Percentiles rank a stretch among this genome's conserved stretches.
These are phyloP conservation scores for Teratosphaeria epicoccoides DNA, from an alignment of 2,329 filamentous ascomycete species.

Conservation along the genomic window DNA sequence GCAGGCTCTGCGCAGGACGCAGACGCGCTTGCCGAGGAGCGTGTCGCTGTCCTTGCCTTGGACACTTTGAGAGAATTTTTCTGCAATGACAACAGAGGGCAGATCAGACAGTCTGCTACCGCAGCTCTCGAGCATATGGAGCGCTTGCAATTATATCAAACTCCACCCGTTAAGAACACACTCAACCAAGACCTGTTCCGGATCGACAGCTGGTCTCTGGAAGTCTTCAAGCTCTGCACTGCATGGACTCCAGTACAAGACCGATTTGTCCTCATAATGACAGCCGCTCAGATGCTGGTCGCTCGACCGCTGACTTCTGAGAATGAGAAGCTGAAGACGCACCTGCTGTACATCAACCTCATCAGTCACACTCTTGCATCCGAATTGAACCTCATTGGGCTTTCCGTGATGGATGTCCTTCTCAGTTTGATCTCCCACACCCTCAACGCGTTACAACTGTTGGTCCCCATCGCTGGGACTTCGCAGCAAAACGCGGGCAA, in stretches of 20 bases:
- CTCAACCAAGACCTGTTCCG: conserved; percentile 17
- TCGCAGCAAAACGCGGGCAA: conserved; percentile 16
- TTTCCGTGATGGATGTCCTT: conserved; percentile 92
- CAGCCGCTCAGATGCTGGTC: conserved; percentile 65
- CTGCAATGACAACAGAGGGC: conserved; percentile 65
- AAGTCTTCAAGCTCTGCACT: conserved; percentile 67
- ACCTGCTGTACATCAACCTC: conserved; percentile 65
- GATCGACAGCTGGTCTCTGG: conserved; percentile 61
- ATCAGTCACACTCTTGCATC: conserved; percentile 76
- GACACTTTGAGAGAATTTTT: conserved; percentile 83
- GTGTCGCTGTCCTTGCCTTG: conserved; percentile 72
- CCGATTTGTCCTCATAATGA: conserved; percentile 79
- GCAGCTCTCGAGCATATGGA: conserved; percentile 64
- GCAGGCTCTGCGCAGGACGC: conserved; percentile 74
- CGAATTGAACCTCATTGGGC: conserved; percentile 82
- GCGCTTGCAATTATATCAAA: conserved; percentile 15
- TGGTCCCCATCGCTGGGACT: conserved; percentile 26
- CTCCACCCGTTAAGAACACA: conserved; percentile 29
- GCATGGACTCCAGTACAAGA: conserved; percentile 91
- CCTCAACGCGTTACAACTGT: conserved; percentile 61
- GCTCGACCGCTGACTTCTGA: conserved; percentile 56
- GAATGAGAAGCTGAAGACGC: conserved; percentile 54
- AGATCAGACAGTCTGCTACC: conserved; percentile 66
- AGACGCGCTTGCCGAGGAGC: conserved; percentile 80
- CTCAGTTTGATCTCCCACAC: conserved; percentile 77